Evolutionary conservation across 805 yeast species (phyloP).

Genomic region (Kluyveromyces wickerhamii): DNA sequence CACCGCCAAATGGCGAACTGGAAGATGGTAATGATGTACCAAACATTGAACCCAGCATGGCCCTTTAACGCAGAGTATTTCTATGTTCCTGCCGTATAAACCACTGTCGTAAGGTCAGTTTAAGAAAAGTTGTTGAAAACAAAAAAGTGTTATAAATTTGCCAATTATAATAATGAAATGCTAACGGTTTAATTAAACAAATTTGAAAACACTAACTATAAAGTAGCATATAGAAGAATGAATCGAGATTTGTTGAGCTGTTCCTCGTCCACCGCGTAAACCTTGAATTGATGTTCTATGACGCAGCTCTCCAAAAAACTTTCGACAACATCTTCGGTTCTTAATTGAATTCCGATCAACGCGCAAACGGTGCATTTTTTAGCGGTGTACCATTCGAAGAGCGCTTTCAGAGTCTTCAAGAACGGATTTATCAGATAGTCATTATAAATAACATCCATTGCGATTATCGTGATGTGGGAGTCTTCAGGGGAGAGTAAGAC

Average conservation of each 20-base stretch:
- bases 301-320: conserved; percentile 23
- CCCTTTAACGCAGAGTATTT: too few species aligned
- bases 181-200: too few species aligned
- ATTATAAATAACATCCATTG: conserved; percentile 32
- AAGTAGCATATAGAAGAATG: conserved; percentile 14
- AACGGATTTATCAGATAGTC: conserved; percentile 28
- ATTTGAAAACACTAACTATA: too few species aligned
- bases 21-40: background rate
- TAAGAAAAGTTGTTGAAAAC: too few species aligned
- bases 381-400: conserved; percentile 9
- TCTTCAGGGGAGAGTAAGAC: conserved; percentile 3
- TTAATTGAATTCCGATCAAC: conserved; percentile 26
- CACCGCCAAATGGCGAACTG: background rate
- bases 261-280: conserved; percentile 14
- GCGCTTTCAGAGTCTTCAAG: conserved; percentile 17
- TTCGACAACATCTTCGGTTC: conserved; percentile 25
- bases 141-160: too few species aligned
- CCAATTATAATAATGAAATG: too few species aligned
- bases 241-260: conserved; percentile 17
- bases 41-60: conserved; percentile 4
- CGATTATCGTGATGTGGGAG: conserved; percentile 18
- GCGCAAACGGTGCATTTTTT: conserved; percentile 9
- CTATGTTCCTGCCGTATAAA: too few species aligned
- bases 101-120: too few species aligned
- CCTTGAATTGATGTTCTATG: conserved; percentile 14